Evolutionary conservation across 352 stramenopile species (phyloP), one percentile per base, ranked within the genome.

Genomic region (Globisporangium spiculum): DNA sequence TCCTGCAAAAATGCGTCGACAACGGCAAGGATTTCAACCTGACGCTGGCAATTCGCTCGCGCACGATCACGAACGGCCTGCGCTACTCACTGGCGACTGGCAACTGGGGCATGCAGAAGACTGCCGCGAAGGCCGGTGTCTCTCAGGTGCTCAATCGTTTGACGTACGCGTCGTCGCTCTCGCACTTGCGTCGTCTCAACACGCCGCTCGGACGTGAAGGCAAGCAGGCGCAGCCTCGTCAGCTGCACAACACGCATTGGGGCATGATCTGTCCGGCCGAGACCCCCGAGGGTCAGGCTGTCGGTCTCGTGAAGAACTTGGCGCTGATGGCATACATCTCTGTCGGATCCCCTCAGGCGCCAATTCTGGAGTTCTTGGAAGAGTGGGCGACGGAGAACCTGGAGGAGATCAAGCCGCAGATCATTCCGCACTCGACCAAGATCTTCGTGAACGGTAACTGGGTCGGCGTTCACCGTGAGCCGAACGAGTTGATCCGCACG

Each of bases 401-500:
- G 53, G 93, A 98, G 71, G 94, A 98, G 63, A 99, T 99, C 72
- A 94, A 98, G 59, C 97, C 97, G 32, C 96, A 97, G 63, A 98
- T 98, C 50, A 99, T 99, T 72, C 93, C 94, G 1, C 96, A 96
- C 61, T 98, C 96, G 24, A 99, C 97, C 53, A 99, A 99, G 88
- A 99, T 99, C 63, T 99, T 99, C 69, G 97, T 99, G 60, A 99
- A 99, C 74, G 98, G 98, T 50, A 99, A 99, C 74, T 99, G 98
- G 97, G 92, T 99, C 32, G 98, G 98, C 56, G 96, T 99, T 54
- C 97, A 99, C 74, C 94, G 96, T 58, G 97, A 99, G 71, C 97
- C 98, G 32, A 98, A 99, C 56, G 90, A 96, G 70, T 69, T 99
- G 16, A 97, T 99, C 38, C 86, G 96, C 41, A 99, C 96, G 9